Evolutionary conservation across 768 basidiomycete species (phyloP).

Genomic region (Roridomyces roridus): DNA sequence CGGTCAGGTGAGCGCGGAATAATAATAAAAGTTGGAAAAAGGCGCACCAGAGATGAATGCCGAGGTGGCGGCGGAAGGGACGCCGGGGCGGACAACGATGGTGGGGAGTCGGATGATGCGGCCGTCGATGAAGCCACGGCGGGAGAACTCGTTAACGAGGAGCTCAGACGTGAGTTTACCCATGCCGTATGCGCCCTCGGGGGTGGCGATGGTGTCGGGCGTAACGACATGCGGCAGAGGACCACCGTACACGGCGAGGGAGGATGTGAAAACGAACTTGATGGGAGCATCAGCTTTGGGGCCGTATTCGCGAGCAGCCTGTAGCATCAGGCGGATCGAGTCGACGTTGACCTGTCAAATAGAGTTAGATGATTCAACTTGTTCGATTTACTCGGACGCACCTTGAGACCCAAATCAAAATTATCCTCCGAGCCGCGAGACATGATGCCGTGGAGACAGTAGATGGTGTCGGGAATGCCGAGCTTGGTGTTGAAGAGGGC

Average conservation of each 20-base stretch:
- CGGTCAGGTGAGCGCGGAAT: neutral
- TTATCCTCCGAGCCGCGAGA: slow-evolving; percentile 66
- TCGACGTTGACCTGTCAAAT: slow-evolving; percentile 57
- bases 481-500: slow-evolving; percentile 44
- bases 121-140: slow-evolving; percentile 63
- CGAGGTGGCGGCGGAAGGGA: slow-evolving; percentile 59
- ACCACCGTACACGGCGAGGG: slow-evolving; percentile 65
- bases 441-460: slow-evolving; percentile 66
- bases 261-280: slow-evolving; percentile 66
- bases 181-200: slow-evolving; percentile 63
- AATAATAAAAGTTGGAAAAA: neutral
- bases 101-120: slow-evolving; percentile 67
- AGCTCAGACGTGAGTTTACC: slow-evolving; percentile 62
- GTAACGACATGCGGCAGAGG: slow-evolving; percentile 53
- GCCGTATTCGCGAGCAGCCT: slow-evolving; percentile 40
- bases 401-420: slow-evolving; percentile 61
- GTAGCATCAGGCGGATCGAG: slow-evolving; percentile 53
- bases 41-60: slow-evolving; percentile 60
- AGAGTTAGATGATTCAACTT: neutral
- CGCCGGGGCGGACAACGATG: slow-evolving; percentile 61
- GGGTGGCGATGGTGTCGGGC: slow-evolving; percentile 56
- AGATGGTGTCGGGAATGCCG: slow-evolving; percentile 50
- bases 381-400: slow-evolving; percentile 8
- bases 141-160: slow-evolving; percentile 63
- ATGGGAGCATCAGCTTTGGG: slow-evolving; percentile 31